Base-by-base conservation (phyloP, 768 basidiomycete species). In the Amanita rimosa region DNA sequence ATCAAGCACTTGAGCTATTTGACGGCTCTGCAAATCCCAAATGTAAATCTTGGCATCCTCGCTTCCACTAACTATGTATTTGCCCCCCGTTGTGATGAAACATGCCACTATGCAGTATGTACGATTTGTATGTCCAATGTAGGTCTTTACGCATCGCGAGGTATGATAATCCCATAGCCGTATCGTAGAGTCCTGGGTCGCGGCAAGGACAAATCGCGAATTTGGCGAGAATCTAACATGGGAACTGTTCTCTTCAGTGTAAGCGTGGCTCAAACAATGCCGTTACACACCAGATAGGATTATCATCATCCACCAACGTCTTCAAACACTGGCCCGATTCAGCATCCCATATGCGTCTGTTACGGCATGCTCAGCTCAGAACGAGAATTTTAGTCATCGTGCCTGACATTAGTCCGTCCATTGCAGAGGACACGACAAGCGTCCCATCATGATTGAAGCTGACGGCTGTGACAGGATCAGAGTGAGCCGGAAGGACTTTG, bases 281-380 rank as follows among this genome's bases (percentile, higher is more conserved):
- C 38, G 55, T 22, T 19, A 22, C 45, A 48, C 58, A 91, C 87
- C 81, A 94, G 63, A 93, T 84, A 2, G 95, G 94, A 64, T 92
- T 96, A 54, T 92, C 90, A 57, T 97, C 96, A 56, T 97, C 93
- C 8, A 93, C 94, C 40, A 99, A 66, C 1, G 96, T 98, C 65
- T 96, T 98, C 44, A 99, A 72, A 65, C 96, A 99, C 65, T 99
- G 96, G 2, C 95, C 96, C 3, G 94, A 95, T 48, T 93, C 83
- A 0, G 90, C 83, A 60, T 99, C 95, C 96, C 96, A 99, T 51
- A 98, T 80, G 50, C 96, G 94, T 60, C 95, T 99, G 17, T 41
- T 8, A 46, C 16, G 33, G 47, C 21, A 13, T 13, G 31, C 19
- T 10, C 36, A 22, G 24, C 38, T 26, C 19, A 34, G 13, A 26